Percentiles rank a stretch among this genome's conserved stretches.
Evolutionary conservation across 768 basidiomycete species (phyloP).

Genomic region (Crepidotus variabilis): DNA sequence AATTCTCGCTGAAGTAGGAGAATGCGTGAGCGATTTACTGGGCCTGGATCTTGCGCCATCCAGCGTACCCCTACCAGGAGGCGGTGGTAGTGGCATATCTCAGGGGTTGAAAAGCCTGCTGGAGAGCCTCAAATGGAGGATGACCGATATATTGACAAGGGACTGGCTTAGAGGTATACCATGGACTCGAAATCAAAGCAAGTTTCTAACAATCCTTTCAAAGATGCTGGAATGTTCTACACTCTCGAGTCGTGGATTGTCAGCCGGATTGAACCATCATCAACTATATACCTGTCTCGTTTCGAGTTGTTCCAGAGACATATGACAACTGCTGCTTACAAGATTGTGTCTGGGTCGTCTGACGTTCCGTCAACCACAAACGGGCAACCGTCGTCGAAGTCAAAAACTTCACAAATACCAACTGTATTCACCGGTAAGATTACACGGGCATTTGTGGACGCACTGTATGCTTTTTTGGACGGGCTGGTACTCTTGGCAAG

Average conservation of each 20-base stretch:
- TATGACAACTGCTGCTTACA: slow-evolving; percentile 68
- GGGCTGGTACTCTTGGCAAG: slow-evolving; percentile 80
- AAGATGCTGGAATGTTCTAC: slow-evolving; percentile 51
- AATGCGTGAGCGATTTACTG: slow-evolving; percentile 75
- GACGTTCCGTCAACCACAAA: slow-evolving; percentile 39
- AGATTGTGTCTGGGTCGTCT: slow-evolving; percentile 65
- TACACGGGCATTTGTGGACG: slow-evolving; percentile 79
- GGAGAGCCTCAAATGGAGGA: slow-evolving; percentile 84
- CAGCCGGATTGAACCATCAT: slow-evolving; percentile 52
- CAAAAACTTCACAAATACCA: slow-evolving; percentile 56
- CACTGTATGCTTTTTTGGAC: slow-evolving; percentile 80
- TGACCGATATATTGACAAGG: slow-evolving; percentile 71
- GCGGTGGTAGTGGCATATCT: slow-evolving; percentile 16
- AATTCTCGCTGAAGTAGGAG: slow-evolving; percentile 79
- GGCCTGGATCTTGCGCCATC: slow-evolving; percentile 65
- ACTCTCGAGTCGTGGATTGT: slow-evolving; percentile 81
- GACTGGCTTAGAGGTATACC: slow-evolving; percentile 80
- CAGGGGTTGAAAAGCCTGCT: slow-evolving; percentile 66
- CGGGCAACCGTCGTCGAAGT: slow-evolving; percentile 3
- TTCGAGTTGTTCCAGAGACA: slow-evolving; percentile 81
- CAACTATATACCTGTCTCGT: slow-evolving; percentile 68
- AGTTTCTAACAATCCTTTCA: not conserved
- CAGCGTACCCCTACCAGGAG: slow-evolving; percentile 35
- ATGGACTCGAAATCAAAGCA: not conserved
- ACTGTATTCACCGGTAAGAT: slow-evolving; percentile 67